A percentile compares a stretch with the other conserved stretches of the same genome.
These are phyloP conservation scores for Syzygium malaccense DNA, from an alignment of 441 rosid genomes.

Conservation along the genomic window DNA sequence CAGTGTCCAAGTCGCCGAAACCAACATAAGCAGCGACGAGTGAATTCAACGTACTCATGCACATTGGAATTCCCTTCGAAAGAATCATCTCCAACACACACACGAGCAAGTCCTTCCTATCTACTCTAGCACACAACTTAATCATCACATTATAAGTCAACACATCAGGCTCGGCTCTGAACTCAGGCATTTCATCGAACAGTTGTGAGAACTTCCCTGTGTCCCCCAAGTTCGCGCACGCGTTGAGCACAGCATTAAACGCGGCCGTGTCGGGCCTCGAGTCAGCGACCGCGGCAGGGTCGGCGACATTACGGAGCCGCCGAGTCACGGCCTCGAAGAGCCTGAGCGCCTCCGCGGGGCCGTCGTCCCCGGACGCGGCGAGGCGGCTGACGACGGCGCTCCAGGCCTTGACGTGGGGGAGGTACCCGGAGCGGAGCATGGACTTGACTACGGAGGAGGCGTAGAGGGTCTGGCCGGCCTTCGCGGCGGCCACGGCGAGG, in stretches of 20 bases:
- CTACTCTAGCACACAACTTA: slow-evolving; percentile 70
- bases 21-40: slow-evolving; percentile 95
- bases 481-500: slow-evolving; percentile 75
- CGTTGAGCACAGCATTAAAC: slow-evolving; percentile 79
- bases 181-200: slow-evolving; percentile 67
- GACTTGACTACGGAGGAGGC: slow-evolving; percentile 71
- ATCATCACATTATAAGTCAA: slow-evolving; percentile 77
- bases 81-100: slow-evolving; percentile 67
- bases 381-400: slow-evolving; percentile 74
- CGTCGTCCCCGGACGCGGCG: slow-evolving; percentile 55
- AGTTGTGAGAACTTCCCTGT: slow-evolving; percentile 42
- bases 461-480: slow-evolving; percentile 60
- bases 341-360: slow-evolving; percentile 52
- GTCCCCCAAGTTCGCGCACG: slow-evolving; percentile 82
- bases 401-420: slow-evolving; percentile 90
- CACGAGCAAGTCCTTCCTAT: slow-evolving; percentile 69
- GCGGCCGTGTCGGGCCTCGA: slow-evolving; percentile 84
- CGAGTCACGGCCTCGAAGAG: slow-evolving; percentile 51
- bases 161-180: slow-evolving; percentile 62
- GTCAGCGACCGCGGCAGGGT: slow-evolving; percentile 38
- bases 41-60: slow-evolving; percentile 79
- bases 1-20: slow-evolving; percentile 67
- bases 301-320: slow-evolving; percentile 40
- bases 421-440: slow-evolving; percentile 86
- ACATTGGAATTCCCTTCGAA: slow-evolving; percentile 42